Base-by-base conservation (phyloP, 176 grass and related monocot genomes). In the Eragrostis curvula region DNA sequence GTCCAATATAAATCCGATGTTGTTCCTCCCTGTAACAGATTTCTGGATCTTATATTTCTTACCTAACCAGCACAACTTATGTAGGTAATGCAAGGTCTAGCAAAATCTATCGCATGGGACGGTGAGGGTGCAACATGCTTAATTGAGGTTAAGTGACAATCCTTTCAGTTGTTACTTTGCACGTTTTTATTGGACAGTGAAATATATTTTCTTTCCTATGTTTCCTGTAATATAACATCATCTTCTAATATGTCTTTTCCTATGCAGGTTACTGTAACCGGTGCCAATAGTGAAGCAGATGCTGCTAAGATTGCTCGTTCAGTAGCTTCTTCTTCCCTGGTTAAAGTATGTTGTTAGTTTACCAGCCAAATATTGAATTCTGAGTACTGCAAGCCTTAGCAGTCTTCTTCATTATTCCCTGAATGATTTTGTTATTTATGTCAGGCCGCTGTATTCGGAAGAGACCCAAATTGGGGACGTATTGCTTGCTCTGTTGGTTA, bases 51-150 rank as follows among this genome's bases (percentile, higher is more conserved):
- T 53, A 20, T 25, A 56, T 53, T 77, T 29, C 48, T 61, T 17
- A 16, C 20, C 12, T 24, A 24, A 41, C 3, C 17, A 65, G 48
- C 39, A 20, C 30, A 50, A 7, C 50, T 75, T 27, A 10, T 85
- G 71, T 68, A 98, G 96, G 96, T 98, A 77, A 95, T 98, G 96
- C 96, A 98, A 95, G 90, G 92, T 79, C 96, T 98, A 78, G 92
- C 96, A 48, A 98, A 98, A 86, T 98, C 96, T 8, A 90, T 95
- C 83, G 92, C 96, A 84, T 98, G 92, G 90, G 96, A 98, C 86
- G 96, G 96, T 74, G 96, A 98, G 82, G 96, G 96, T 77, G 92
- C 96, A 81, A 95, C 96, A 10, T 98, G 96, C 81, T 88, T 98
- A 71, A 95, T 98, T 53, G 96, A 98, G 92, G 96, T 97, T 83